phyloP scores from a whole-genome alignment of 768 basidiomycete genomes.

The Leccinum boreale region DNA sequence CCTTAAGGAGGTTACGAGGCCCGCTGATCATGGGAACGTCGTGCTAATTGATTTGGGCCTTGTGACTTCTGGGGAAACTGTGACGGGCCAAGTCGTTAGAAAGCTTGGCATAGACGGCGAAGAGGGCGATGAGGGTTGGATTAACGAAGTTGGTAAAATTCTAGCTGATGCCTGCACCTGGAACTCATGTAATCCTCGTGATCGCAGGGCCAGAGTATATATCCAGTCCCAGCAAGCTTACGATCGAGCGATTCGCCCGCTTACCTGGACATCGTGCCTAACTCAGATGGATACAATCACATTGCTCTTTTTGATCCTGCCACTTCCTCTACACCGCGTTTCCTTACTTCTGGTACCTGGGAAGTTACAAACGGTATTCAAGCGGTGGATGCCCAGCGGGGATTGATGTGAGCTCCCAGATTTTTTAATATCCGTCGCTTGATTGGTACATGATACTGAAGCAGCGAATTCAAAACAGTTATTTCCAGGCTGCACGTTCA shows the following conservation, averaged over 20 bases:
- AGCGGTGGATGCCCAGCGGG: constrained; percentile 64
- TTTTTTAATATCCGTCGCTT: constrained; percentile 32
- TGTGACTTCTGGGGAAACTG: constrained; percentile 24
- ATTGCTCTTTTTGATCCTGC: constrained; percentile 88
- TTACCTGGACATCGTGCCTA: constrained; percentile 90
- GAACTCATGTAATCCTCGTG: constrained; percentile 12
- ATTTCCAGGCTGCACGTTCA: constrained; percentile 84
- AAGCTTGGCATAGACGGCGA: constrained; percentile 80
- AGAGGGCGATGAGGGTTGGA: constrained; percentile 92
- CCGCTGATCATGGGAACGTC: constrained; percentile 77
- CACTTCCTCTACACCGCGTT: constrained; percentile 63
- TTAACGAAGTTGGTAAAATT: constrained; percentile 64
- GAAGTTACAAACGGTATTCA: constrained; percentile 78
- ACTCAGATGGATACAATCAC: constrained; percentile 80
- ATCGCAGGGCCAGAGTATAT: constrained; percentile 59
- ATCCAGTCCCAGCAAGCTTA: constrained; percentile 48
- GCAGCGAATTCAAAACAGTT: constrained; percentile 45
- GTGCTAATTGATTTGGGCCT: constrained; percentile 64
- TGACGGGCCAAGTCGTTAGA: constrained; percentile 59
- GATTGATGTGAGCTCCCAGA: constrained; percentile 59
- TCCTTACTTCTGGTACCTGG: constrained; percentile 86
- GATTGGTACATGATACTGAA: constrained; percentile 21
- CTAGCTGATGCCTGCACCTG: constrained; percentile 2
- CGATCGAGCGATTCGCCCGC: constrained; percentile 47
- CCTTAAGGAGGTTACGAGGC: constrained; percentile 84